Evolutionary conservation across 2,329 filamentous ascomycete species (phyloP).

Genomic region (Botrytis fabae): DNA sequence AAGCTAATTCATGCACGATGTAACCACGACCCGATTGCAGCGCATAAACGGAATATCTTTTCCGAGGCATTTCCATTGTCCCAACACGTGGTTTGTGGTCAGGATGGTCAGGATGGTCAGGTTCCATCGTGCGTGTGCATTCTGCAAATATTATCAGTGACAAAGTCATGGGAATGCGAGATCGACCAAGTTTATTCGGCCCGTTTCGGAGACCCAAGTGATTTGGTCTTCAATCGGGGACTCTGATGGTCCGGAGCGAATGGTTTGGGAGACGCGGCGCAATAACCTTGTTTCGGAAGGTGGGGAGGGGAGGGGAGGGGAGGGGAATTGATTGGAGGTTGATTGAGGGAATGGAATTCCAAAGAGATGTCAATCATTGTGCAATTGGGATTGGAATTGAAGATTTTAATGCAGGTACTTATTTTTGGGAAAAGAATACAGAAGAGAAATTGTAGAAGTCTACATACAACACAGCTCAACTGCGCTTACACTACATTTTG

Average conservation of each 20-base stretch:
- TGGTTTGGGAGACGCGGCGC: not conserved
- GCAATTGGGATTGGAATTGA: not conserved
- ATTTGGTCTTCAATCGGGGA: not conserved
- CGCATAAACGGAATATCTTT: not conserved
- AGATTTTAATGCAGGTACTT: not conserved
- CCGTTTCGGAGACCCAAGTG: not conserved
- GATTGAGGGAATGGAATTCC: not conserved
- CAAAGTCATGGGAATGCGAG: not conserved
- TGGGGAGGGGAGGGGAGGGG: not conserved
- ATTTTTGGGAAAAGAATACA: not conserved
- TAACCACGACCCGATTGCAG: not conserved
- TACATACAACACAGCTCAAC: no score
- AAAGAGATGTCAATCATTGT: not conserved
- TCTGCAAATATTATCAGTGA: not conserved
- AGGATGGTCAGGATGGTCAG: not conserved
- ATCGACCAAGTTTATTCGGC: not conserved
- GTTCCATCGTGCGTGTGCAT: not conserved
- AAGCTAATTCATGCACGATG: not conserved
- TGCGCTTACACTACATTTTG: not conserved
- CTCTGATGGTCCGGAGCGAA: not conserved
- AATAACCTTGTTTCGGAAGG: not conserved
- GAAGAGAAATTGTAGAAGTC: no score
- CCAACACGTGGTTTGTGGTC: not conserved
- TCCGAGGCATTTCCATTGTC: not conserved
- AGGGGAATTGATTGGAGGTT: not conserved